Evolutionary conservation across 1,139 yeast species (phyloP).

Genomic region (Blastobotrys serpentis): DNA sequence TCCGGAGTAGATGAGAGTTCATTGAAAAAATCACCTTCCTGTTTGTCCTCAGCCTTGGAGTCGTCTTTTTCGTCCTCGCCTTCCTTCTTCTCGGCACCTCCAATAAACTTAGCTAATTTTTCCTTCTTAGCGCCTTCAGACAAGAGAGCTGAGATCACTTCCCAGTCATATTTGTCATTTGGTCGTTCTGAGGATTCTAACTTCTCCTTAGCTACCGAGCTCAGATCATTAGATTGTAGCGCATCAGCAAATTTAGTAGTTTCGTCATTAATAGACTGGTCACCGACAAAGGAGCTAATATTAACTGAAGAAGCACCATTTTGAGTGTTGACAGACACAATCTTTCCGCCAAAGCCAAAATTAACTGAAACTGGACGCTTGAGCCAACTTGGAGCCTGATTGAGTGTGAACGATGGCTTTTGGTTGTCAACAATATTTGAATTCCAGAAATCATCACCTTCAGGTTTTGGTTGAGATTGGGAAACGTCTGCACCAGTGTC

Average conservation of each 20-base stretch:
- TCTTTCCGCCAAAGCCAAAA: constrained; percentile 93
- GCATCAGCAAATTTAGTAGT: constrained; percentile 57
- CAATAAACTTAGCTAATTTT: constrained; percentile 28
- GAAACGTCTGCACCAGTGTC: constrained; percentile 47
- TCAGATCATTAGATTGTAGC: constrained; percentile 43
- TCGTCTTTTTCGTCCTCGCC: constrained; percentile 22
- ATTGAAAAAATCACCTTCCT: constrained; percentile 37
- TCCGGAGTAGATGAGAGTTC: constrained; percentile 25
- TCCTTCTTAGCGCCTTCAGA: constrained; percentile 43
- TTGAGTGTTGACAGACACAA: constrained; percentile 56
- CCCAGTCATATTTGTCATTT: constrained; percentile 73
- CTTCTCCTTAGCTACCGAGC: constrained; percentile 23
- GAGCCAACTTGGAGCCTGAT: constrained; percentile 91
- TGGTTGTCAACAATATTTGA: constrained; percentile 64
- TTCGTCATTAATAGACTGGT: constrained; percentile 36
- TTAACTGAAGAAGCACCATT: constrained; percentile 42
- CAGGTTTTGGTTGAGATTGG: constrained; percentile 39
- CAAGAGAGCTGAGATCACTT: constrained; percentile 58
- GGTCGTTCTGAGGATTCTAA: constrained; percentile 35
- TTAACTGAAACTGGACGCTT: constrained; percentile 70
- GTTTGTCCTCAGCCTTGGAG: constrained; percentile 28
- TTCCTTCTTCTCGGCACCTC: constrained; percentile 21
- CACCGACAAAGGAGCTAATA: constrained; percentile 49
- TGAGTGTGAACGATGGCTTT: constrained; percentile 56
- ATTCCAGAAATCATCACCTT: constrained; percentile 84